Percentiles rank a stretch among this genome's conserved stretches.
phyloP scores from a whole-genome alignment of 768 basidiomycete species.

The Suillus americanus region DNA sequence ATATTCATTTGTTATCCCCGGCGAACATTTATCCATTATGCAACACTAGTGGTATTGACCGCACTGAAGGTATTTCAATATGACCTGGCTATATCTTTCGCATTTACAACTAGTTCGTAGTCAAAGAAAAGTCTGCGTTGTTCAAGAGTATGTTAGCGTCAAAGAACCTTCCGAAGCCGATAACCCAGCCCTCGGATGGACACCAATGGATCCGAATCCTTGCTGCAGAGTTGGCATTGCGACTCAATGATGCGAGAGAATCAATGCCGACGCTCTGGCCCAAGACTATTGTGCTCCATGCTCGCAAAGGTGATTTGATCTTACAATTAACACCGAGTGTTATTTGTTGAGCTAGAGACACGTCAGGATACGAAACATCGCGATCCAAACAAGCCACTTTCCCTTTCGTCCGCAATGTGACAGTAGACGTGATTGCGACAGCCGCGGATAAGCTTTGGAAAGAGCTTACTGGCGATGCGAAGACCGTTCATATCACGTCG shows the following conservation, averaged over 20 bases:
- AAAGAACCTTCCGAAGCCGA: conserved; percentile 86
- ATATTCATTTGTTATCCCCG: conserved; percentile 1
- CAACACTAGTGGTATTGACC: conserved; percentile 72
- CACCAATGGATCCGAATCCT: conserved; percentile 91
- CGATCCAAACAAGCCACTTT: conserved; percentile 87
- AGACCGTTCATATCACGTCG: conserved; percentile 64
- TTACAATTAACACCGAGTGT: neutral
- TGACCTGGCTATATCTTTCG: neutral
- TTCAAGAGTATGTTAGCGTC: conserved; percentile 95
- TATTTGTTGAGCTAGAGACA: conserved; percentile 7
- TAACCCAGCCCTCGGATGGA: conserved; percentile 73
- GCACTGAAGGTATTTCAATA: conserved; percentile 67
- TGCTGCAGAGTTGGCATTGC: conserved; percentile 83
- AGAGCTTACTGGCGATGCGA: conserved; percentile 67
- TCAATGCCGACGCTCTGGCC: conserved; percentile 82
- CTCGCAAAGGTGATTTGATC: conserved; percentile 57
- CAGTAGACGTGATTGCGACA: conserved; percentile 72
- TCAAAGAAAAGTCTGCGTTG: conserved; percentile 77
- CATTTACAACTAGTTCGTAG: conserved; percentile 39
- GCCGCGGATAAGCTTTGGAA: conserved; percentile 85
- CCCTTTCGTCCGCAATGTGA: conserved; percentile 74
- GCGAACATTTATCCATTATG: neutral
- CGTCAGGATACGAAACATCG: conserved; percentile 59
- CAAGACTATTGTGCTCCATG: conserved; percentile 81
- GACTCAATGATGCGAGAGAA: conserved; percentile 81